A percentile compares a stretch with the other conserved stretches of the same genome.
Conservation (phyloP, 2,329 filamentous ascomycete genomes). For the Cladorrhinum sp. region DNA sequence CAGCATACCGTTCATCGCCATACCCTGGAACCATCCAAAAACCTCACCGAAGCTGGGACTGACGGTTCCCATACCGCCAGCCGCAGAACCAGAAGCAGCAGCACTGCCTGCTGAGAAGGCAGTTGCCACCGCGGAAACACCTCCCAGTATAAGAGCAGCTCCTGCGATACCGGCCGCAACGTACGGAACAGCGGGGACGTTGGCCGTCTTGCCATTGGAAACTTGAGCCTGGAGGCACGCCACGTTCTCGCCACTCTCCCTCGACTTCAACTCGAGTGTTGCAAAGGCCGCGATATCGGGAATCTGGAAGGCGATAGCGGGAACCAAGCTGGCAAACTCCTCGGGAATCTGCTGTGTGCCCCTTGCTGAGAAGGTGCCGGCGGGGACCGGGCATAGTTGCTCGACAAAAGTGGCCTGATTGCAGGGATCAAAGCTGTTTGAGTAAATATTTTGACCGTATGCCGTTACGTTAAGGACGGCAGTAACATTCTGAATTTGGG, state of each 20-base stretch:
- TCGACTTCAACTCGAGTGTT: conserved; percentile 67
- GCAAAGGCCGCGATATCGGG: conserved; percentile 88
- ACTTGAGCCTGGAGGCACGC: conserved; percentile 82
- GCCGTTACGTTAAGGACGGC: conserved; percentile 74
- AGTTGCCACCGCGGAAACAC: conserved; percentile 65
- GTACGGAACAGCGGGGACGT: conserved; percentile 74
- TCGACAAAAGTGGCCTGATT: conserved; percentile 61
- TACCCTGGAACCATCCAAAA: conserved; percentile 85
- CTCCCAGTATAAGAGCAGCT: conserved; percentile 72
- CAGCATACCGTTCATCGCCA: conserved; percentile 95
- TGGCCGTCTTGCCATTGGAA: conserved; percentile 81
- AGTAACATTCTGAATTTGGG: conserved; percentile 72
- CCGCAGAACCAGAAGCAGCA: conserved; percentile 44
- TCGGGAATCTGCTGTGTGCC: conserved; percentile 71
- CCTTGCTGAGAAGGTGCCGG: conserved; percentile 67
- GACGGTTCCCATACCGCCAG: conserved; percentile 56
- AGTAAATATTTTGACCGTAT: conserved; percentile 79
- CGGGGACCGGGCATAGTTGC: conserved; percentile 81
- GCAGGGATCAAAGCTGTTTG: conserved; percentile 81
- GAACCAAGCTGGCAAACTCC: conserved; percentile 71
- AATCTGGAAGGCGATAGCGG: conserved; percentile 82
- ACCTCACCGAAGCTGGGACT: conserved; percentile 86
- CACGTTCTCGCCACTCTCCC: conserved; percentile 59
- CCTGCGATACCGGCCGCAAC: conserved; percentile 80
- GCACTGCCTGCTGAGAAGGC: conserved; percentile 54